phyloP scores from a whole-genome alignment of 1,284 basidiomycete species.

The Macrocystidia cucumis region DNA sequence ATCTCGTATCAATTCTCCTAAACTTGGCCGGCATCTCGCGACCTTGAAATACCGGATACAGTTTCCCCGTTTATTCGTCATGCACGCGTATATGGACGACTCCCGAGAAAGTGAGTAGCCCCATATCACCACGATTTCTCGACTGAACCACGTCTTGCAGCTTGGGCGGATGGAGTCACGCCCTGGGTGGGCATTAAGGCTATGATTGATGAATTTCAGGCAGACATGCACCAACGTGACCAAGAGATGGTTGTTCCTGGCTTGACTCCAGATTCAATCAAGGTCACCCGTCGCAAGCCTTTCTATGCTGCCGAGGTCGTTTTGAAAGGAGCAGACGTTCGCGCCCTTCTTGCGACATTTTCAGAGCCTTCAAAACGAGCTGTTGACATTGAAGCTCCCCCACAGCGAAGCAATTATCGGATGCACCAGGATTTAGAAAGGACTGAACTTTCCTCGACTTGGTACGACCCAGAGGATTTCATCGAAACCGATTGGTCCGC shows the following conservation, averaged over 20 bases:
- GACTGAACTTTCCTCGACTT: conserved; percentile 38
- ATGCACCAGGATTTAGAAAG: conserved; percentile 32
- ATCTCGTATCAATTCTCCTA: conserved; percentile 70
- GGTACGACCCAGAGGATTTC: conserved; percentile 84
- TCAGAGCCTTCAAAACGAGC: conserved; percentile 57
- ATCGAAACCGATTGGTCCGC: conserved; percentile 72
- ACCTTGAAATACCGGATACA: conserved; percentile 91
- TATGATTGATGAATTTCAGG: conserved; percentile 74
- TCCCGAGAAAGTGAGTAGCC: conserved; percentile 43
- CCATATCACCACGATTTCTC: conserved; percentile 1
- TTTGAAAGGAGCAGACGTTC: conserved; percentile 72
- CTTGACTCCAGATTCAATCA: conserved; percentile 37
- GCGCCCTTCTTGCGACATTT: conserved; percentile 76
- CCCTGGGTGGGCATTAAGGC: conserved; percentile 83
- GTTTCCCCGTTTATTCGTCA: conserved; percentile 75
- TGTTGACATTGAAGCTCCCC: conserved; percentile 37
- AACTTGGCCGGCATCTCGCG: conserved; percentile 84
- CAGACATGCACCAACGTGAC: conserved; percentile 90
- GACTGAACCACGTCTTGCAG: conserved; percentile 19
- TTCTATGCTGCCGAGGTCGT: conserved; percentile 93
- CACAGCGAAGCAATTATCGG: conserved; percentile 41
- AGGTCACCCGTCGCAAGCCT: conserved; percentile 70
- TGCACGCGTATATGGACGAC: conserved; percentile 85
- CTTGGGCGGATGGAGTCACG: conserved; percentile 77
- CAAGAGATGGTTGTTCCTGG: conserved; percentile 64